Evolutionary conservation across 2,329 filamentous ascomycete genomes (phyloP), one percentile per base, ranked within the genome.

Genomic region (Cladosporium sphaerospermum): DNA sequence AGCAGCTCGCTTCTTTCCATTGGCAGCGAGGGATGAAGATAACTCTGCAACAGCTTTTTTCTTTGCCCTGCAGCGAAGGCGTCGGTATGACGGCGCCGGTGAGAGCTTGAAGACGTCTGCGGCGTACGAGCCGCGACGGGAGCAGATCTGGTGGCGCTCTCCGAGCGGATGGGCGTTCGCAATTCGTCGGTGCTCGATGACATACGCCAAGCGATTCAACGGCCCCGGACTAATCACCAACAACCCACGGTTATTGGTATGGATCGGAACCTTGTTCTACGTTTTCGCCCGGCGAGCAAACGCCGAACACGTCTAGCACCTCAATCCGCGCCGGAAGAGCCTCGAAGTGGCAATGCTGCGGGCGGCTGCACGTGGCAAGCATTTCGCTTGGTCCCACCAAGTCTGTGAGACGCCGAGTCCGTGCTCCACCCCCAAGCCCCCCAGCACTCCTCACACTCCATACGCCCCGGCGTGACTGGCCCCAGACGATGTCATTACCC

Each of bases 331-430:
- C 47, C 39, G 47, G 23, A 36, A 34, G 37, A 33, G 31, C 41
- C 39, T 42, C 31, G 8, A 51, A 36, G 39, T 51, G 47, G 47
- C 39, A 51, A 51, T 31, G 34, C 31, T 31, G 47, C 47, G 16
- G 34, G 41, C 11, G 39, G 6, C 39, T 34, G 47, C 47, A 51
- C 47, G 47, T 51, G 47, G 47, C 47, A 51, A 51, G 47, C 47
- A 51, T 43, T 51, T 51, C 47, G 47, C 47, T 51, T 51, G 36
- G 43, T 40, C 40, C 47, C 39, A 51, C 47, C 47, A 51, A 51
- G 40, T 43, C 47, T 51, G 23, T 43, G 18, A 34, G 39, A 18
- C 47, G 37, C 23, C 41, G 34, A 16, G 34, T 9, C 11, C 47
- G 40, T 39, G 39, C 47, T 51, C 47, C 47, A 51, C 47, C 39